Base-by-base conservation (phyloP, 192 early-diverging fungal genomes). In the Backusella mclennaniae region DNA sequence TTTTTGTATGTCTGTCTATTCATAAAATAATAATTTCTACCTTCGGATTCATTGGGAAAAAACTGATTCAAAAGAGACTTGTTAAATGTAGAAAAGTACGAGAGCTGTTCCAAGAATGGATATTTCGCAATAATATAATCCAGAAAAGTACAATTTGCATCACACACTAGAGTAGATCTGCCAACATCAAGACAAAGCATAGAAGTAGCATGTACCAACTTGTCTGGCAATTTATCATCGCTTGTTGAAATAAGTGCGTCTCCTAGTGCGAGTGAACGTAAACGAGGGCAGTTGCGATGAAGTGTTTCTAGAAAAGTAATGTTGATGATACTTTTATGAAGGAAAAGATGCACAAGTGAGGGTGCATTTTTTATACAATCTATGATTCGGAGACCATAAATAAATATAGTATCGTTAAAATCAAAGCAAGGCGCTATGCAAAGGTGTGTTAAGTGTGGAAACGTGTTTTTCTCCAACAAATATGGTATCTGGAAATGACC, bases 351-450 rank as follows among this genome's bases (percentile, higher is more conserved):
- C 4, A 12, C 29, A 63, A 63, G 56, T 12, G 56, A 63, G 0
- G 56, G 56, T 63, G 56, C 56, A 63, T 63, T 26, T 26, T 63
- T 63, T 63, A 63, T 63, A 29, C 56, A 63, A 29, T 63, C 56
- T 2, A 63, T 12, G 12, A 63, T 63, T 3, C 4, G 56, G 12
- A 63, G 11, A 63, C 26, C 56, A 63, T 12, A 63, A 5, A 29
- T 63, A 12, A 29, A 29, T 31, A 63, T 0, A 4, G 23, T 63
- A 29, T 63, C 56, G 26, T 63, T 23, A 12, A 63, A 23, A 7
- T 63, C 23, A 26, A 29, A 29, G 7, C 12, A 63, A 63, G 56
- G 56, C 26, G 56, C 26, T 29, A 63, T 63, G 26, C 56, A 63
- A 63, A 63, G 56, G 26, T 63, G 23, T 23, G 26, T 29, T 29